Conservation (phyloP, 2,329 filamentous ascomycete species). For the Cladobotryum protrusum region DNA sequence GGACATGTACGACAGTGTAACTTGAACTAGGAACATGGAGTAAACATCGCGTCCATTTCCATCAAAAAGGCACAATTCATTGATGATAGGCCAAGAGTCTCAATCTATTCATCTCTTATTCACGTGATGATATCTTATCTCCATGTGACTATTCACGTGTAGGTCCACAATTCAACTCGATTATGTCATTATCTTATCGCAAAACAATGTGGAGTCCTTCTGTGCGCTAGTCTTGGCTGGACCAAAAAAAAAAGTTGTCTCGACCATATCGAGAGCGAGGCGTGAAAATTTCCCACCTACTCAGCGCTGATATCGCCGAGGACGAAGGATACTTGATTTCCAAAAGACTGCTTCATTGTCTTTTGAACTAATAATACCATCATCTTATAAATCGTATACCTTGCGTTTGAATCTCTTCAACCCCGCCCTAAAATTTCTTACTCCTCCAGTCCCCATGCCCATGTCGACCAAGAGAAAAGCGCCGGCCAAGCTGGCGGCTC, state of each 20-base stretch:
- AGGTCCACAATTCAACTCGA: conserved; percentile 13
- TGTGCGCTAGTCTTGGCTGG: conserved; percentile 10
- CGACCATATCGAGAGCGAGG: conserved; percentile 18
- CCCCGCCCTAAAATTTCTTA: background rate
- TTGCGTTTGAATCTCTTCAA: background rate
- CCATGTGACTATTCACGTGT: conserved; percentile 17
- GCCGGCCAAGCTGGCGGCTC: conserved; percentile 50
- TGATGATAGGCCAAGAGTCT: background rate
- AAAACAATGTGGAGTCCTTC: conserved; percentile 11
- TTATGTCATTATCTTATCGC: conserved; percentile 19
- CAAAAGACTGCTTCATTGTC: background rate
- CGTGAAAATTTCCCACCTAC: conserved; percentile 30
- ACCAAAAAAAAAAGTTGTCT: conserved; percentile 30
- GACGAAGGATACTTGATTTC: background rate
- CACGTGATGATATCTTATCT: conserved; percentile 8
- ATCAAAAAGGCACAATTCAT: too few species aligned
- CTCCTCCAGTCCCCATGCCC: conserved; percentile 17
- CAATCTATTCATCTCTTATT: background rate
- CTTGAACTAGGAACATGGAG: too few species aligned
- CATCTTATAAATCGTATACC: background rate
- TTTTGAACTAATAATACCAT: background rate
- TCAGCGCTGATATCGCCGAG: conserved; percentile 18
- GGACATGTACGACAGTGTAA: background rate
- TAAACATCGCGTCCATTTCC: too few species aligned
- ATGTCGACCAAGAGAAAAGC: conserved; percentile 60